Evolutionary conservation across 139 green algal species (phyloP).

Genomic region (Tetradesmus obliquus): DNA sequence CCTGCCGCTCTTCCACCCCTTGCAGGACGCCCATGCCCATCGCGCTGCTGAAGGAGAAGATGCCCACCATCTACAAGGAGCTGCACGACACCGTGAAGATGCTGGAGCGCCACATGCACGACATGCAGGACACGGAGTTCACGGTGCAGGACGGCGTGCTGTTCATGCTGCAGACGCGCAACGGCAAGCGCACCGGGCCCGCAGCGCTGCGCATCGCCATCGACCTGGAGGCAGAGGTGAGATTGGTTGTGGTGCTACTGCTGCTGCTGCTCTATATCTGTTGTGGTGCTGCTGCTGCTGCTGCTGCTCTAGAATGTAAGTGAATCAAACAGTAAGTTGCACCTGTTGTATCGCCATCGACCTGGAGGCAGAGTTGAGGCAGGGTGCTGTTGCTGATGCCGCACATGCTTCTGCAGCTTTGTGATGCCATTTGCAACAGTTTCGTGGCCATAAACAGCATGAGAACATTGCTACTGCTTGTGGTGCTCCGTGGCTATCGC

Average conservation of each 20-base stretch:
- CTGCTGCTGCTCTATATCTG: neutral
- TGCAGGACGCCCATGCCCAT: constrained; percentile 85
- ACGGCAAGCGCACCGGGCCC: constrained; percentile 88
- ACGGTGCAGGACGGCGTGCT: constrained; percentile 88
- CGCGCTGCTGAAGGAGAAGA: constrained; percentile 70
- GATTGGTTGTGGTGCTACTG: neutral
- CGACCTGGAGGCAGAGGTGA: constrained; percentile 75
- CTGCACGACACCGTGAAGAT: constrained; percentile 74
- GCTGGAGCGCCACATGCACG: constrained; percentile 87
- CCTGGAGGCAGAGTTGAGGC: constrained; percentile 69
- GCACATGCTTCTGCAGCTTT: neutral
- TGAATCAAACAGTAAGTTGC: neutral
- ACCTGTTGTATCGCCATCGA: constrained; percentile 76
- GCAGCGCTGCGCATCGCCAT: constrained; percentile 85
- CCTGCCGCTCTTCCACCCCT: neutral
- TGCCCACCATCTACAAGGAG: constrained; percentile 83
- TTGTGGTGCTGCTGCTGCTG: neutral
- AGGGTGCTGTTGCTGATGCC: neutral
- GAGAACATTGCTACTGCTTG: neutral
- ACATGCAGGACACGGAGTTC: constrained; percentile 96
- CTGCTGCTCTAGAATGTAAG: no score
- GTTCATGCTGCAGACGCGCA: constrained; percentile 92
- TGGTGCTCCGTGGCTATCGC: neutral
- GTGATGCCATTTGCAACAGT: neutral
- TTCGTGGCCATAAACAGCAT: neutral